phyloP scores from a whole-genome alignment of 1,284 basidiomycete genomes.

The Marasmius tenuissimus region DNA sequence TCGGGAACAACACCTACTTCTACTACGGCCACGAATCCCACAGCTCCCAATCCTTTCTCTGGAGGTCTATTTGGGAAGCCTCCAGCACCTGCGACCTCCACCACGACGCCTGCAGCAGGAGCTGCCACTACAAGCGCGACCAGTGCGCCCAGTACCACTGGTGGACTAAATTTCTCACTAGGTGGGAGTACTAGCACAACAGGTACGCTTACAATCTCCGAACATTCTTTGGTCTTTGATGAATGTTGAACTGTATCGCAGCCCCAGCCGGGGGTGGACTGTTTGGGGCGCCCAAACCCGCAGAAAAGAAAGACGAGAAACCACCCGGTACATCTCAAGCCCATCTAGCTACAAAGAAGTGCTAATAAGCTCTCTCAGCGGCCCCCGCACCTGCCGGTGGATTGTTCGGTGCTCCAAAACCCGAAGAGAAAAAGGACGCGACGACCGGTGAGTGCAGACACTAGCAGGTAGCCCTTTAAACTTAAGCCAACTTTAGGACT shows the following conservation, averaged over 20 bases:
- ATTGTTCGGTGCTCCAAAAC: slow-evolving; percentile 38
- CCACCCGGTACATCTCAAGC: slow-evolving; percentile 10
- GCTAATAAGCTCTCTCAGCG: slow-evolving; percentile 1
- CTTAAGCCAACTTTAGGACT: not conserved
- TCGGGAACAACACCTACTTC: slow-evolving; percentile 12
- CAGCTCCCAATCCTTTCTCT: not conserved
- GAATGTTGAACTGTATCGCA: not conserved
- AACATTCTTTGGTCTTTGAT: not conserved
- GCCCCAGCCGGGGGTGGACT: slow-evolving; percentile 12
- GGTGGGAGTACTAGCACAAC: slow-evolving; percentile 15
- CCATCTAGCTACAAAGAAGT: not conserved
- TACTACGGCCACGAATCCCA: not conserved
- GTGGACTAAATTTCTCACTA: slow-evolving; percentile 18
- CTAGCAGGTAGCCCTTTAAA: not conserved
- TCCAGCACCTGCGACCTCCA: slow-evolving; percentile 3
- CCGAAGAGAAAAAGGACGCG: slow-evolving; percentile 43
- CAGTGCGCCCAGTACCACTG: slow-evolving; percentile 11
- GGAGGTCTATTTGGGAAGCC: slow-evolving; percentile 12
- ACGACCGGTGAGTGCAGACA: slow-evolving; percentile 9
- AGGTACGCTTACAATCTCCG: not conserved
- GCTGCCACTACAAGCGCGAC: slow-evolving; percentile 7
- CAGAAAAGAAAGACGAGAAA: slow-evolving; percentile 31
- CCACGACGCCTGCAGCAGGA: slow-evolving; percentile 15
- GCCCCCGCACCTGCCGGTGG: slow-evolving; percentile 14
- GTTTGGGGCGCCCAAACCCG: slow-evolving; percentile 25